Conservation (phyloP, 805 yeast species). For the Candida endomychidarum region DNA sequence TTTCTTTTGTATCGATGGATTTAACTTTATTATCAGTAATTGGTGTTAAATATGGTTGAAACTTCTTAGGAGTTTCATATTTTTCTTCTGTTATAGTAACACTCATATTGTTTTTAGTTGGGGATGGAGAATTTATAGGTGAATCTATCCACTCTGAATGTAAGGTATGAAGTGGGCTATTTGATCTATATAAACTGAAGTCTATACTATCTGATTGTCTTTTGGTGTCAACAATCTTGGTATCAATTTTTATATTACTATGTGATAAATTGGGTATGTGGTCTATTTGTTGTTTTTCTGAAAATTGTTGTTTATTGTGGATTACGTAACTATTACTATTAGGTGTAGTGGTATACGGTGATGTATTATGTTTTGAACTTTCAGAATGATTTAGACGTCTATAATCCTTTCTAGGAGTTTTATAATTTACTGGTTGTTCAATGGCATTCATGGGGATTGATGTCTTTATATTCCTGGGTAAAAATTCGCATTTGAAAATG, state of each 20-base stretch:
- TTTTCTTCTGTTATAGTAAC: constrained; percentile 14
- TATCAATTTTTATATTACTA: neutral
- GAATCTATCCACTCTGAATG: constrained; percentile 30
- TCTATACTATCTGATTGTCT: neutral
- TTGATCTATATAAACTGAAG: constrained; percentile 8
- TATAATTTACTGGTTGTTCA: constrained; percentile 4
- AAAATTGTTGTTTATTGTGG: neutral
- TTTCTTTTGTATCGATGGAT: constrained; percentile 10
- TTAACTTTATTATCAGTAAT: constrained; percentile 10
- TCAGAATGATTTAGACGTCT: constrained; percentile 1
- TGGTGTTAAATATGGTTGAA: constrained; percentile 16
- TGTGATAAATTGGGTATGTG: constrained; percentile 3
- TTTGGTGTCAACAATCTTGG: neutral
- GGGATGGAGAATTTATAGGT: constrained; percentile 16
- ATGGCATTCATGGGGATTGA: constrained; percentile 7
- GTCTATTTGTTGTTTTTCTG: constrained; percentile 6
- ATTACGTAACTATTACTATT: neutral
- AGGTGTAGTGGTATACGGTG: neutral
- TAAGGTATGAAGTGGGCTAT: constrained; percentile 15
- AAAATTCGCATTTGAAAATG: constrained; percentile 6
- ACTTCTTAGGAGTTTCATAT: constrained; percentile 14
- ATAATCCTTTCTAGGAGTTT: constrained; percentile 5
- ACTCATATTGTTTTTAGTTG: constrained; percentile 17
- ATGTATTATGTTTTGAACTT: neutral
- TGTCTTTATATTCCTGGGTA: constrained; percentile 5